Percentiles rank a stretch among this genome's conserved stretches.
Conservation (phyloP, 257 asterid genomes). For the Henckelia pumila region DNA sequence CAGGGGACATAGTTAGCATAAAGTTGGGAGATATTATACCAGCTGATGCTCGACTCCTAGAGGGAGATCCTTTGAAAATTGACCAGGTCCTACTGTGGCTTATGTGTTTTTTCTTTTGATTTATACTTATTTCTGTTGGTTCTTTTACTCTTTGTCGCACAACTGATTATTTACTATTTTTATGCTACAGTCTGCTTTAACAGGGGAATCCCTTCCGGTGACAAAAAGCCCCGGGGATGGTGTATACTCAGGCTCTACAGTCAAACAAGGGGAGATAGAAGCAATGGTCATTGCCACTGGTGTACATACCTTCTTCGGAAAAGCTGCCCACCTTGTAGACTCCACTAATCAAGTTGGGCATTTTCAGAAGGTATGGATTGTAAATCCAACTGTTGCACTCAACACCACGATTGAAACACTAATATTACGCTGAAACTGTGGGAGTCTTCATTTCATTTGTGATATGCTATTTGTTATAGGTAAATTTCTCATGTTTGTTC, state of each 20-base stretch:
- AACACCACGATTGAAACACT: neutral
- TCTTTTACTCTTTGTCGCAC: neutral
- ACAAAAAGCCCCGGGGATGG: conserved; percentile 39
- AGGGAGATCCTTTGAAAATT: conserved; percentile 42
- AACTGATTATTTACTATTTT: neutral
- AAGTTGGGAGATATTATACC: conserved; percentile 43
- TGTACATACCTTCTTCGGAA: conserved; percentile 44
- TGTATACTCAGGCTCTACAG: conserved; percentile 46
- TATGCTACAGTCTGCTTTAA: conserved; percentile 36
- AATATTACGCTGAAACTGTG: neutral
- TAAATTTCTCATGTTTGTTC: neutral
- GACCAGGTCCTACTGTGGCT: conserved; percentile 34
- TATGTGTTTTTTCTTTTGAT: neutral
- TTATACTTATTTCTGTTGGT: neutral
- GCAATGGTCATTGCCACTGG: conserved; percentile 44
- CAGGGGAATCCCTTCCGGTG: conserved; percentile 44
- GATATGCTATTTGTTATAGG: neutral
- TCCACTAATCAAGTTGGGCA: conserved; percentile 44
- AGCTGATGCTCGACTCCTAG: conserved; percentile 43
- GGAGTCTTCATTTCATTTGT: neutral
- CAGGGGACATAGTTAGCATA: conserved; percentile 41
- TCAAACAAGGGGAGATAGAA: conserved; percentile 46
- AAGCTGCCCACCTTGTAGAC: conserved; percentile 50
- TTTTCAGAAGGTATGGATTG: conserved; percentile 37
- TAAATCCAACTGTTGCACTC: neutral